phyloP scores from a whole-genome alignment of 2,329 filamentous ascomycete species.

The Hypoxylon sp. region DNA sequence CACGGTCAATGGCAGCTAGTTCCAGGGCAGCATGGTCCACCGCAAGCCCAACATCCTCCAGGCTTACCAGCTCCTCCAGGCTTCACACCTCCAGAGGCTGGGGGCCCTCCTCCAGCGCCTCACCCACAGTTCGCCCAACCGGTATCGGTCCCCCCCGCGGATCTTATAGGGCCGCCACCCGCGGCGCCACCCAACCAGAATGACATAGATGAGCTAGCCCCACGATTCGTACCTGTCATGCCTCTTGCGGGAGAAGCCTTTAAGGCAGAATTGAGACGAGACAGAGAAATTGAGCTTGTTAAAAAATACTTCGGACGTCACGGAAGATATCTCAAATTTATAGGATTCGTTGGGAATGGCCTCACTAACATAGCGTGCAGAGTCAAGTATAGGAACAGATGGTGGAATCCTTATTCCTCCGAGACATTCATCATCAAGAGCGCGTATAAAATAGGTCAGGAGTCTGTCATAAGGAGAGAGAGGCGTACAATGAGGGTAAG shows the following conservation, averaged over 20 bases:
- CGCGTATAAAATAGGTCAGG: background rate
- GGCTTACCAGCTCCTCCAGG: background rate
- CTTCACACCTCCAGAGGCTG: no score
- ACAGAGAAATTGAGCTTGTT: background rate
- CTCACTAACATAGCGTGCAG: constrained; percentile 5
- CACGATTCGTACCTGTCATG: no score
- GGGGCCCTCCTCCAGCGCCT: no score
- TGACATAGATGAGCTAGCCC: no score
- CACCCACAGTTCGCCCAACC: no score
- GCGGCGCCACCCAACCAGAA: no score
- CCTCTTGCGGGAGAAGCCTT: no score
- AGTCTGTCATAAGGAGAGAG: background rate
- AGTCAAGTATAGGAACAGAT: constrained; percentile 3
- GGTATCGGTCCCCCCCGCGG: no score
- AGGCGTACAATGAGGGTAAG: constrained; percentile 1
- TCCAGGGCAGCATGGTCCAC: no score
- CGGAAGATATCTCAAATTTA: background rate
- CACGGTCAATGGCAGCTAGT: no score
- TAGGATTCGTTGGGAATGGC: background rate
- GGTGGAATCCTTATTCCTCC: background rate
- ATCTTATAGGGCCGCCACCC: no score
- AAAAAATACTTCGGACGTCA: background rate
- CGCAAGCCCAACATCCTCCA: no score
- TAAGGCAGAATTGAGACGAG: background rate
- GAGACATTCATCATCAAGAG: constrained; percentile 6